These are phyloP conservation scores for Yamadazyma membranifaciens DNA, from an alignment of 1,139 yeast species.

Conservation along the genomic window DNA sequence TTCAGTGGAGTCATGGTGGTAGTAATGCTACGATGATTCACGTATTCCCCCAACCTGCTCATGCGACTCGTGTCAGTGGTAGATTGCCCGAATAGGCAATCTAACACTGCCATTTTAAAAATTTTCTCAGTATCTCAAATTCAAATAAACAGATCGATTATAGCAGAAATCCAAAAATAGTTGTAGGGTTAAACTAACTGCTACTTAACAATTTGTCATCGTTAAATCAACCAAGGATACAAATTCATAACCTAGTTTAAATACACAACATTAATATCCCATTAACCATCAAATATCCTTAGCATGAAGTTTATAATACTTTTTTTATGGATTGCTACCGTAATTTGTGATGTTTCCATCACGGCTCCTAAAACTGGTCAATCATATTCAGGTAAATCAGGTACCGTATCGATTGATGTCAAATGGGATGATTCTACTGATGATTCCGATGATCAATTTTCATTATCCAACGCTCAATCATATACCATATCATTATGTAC, in stretches of 20 bases:
- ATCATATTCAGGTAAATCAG: conserved; percentile 50
- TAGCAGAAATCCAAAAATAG: too few species aligned
- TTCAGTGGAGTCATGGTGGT: too few species aligned
- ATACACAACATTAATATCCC: neutral
- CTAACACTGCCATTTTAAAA: conserved; percentile 2
- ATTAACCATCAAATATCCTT: neutral
- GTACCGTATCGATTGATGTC: conserved; percentile 46
- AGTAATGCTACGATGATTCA: too few species aligned
- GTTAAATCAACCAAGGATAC: neutral
- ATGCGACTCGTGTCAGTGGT: neutral
- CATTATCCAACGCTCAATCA: conserved; percentile 38
- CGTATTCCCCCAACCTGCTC: neutral
- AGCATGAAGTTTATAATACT: conserved; percentile 7
- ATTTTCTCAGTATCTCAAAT: conserved; percentile 1
- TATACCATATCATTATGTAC: conserved; percentile 65
- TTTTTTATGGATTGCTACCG: conserved; percentile 3
- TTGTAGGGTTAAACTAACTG: too few species aligned
- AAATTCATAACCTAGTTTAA: neutral
- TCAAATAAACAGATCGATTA: conserved; percentile 2
- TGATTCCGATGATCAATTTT: conserved; percentile 39
- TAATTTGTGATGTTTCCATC: conserved; percentile 56
- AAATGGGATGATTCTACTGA: conserved; percentile 61
- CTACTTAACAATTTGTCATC: too few species aligned
- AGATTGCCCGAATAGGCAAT: neutral
- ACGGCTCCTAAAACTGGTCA: conserved; percentile 50